These are phyloP conservation scores for Daldinia loculata DNA, from an alignment of 495 filamentous ascomycete species.

Conservation along the genomic window DNA sequence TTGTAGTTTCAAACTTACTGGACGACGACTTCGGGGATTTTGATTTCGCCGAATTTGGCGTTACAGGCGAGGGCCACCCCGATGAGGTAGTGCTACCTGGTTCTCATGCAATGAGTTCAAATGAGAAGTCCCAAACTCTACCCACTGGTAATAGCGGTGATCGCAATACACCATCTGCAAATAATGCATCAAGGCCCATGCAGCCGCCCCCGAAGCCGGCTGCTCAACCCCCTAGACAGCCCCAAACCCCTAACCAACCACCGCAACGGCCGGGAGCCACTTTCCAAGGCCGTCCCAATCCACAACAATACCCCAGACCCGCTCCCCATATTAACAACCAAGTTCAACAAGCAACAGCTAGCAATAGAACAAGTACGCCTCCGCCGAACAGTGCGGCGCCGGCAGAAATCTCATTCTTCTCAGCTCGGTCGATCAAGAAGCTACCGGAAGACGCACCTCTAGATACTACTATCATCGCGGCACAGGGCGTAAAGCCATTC, in stretches of 20 bases:
- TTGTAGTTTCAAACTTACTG: slow-evolving; percentile 39
- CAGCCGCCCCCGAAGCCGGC: slow-evolving; percentile 49
- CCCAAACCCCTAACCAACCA: slow-evolving; percentile 52
- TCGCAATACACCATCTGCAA: slow-evolving; percentile 41
- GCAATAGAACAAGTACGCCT: slow-evolving; percentile 39
- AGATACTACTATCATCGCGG: slow-evolving; percentile 48
- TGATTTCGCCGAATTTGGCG: slow-evolving; percentile 77
- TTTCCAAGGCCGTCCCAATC: slow-evolving; percentile 44
- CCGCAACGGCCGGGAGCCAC: slow-evolving; percentile 39
- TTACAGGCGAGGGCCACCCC: slow-evolving; percentile 65
- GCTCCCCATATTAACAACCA: slow-evolving; percentile 50
- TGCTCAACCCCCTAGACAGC: slow-evolving; percentile 42
- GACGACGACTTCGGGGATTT: slow-evolving; percentile 59
- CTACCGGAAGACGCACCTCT: slow-evolving; percentile 47
- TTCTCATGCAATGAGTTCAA: slow-evolving; percentile 36
- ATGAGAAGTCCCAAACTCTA: slow-evolving; percentile 37
- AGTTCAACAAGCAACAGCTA: slow-evolving; percentile 39
- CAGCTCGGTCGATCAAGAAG: slow-evolving; percentile 70
- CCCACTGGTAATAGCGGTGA: slow-evolving; percentile 39
- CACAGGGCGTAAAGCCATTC: slow-evolving; percentile 66
- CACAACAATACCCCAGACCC: slow-evolving; percentile 40
- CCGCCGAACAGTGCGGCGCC: slow-evolving; percentile 29
- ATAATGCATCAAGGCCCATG: slow-evolving; percentile 43
- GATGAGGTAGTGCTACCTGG: slow-evolving; percentile 66
- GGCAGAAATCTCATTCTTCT: slow-evolving; percentile 72